Evolutionary conservation across 2,329 filamentous ascomycete genomes (phyloP).

Genomic region (Pezicula carpinea): DNA sequence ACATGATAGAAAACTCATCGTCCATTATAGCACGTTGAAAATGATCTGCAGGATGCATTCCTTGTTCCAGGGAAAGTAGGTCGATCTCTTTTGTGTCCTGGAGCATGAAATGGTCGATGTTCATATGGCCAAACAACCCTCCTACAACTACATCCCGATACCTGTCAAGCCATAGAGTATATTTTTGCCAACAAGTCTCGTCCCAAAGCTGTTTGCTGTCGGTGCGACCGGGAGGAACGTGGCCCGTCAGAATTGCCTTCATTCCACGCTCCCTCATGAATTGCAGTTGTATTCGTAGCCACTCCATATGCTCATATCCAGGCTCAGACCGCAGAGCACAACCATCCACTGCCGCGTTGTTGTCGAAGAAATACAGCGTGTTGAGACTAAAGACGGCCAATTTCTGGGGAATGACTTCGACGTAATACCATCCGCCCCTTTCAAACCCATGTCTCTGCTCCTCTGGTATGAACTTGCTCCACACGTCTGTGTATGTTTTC

Average conservation of each 20-base stretch:
- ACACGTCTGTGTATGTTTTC: constrained; percentile 69
- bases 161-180: constrained; percentile 82
- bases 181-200: constrained; percentile 98
- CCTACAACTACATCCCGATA: constrained; percentile 85
- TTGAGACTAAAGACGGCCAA: constrained; percentile 92
- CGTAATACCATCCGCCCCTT: constrained; percentile 90
- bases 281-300: constrained; percentile 85
- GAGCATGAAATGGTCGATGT: constrained; percentile 93
- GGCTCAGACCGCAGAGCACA: constrained; percentile 76
- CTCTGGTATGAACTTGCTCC: constrained; percentile 85
- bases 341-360: constrained; percentile 90
- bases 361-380: constrained; percentile 92
- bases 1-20: constrained; percentile 56
- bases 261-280: constrained; percentile 77
- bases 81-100: constrained; percentile 79
- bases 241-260: constrained; percentile 92
- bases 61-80: constrained; percentile 40
- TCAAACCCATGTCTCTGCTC: constrained; percentile 87
- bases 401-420: constrained; percentile 82
- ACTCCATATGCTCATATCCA: constrained; percentile 92
- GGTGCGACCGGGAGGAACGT: constrained; percentile 87
- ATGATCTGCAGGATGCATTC: constrained; percentile 20
- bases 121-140: constrained; percentile 91
- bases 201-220: constrained; percentile 86
- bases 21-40: constrained; percentile 35